Evolutionary conservation across 495 filamentous ascomycete species (phyloP).

Genomic region (Emericellopsis terricola): DNA sequence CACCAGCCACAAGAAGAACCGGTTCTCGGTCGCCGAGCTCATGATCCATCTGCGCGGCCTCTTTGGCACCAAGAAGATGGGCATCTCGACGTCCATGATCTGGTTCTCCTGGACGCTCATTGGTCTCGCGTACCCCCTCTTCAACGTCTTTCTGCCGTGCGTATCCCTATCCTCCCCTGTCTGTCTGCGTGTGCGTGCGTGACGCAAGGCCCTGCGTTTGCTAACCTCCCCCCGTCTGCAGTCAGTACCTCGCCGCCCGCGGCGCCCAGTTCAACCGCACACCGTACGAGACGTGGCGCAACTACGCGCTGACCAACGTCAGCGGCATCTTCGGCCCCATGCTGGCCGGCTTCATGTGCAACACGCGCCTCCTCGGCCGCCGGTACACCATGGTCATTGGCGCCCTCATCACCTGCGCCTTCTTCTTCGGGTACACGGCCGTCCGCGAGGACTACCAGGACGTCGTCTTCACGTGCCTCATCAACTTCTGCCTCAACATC

Average conservation of each 20-base stretch:
- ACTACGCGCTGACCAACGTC: constrained; percentile 51
- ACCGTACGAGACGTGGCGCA: constrained; percentile 44
- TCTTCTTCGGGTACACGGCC: constrained; percentile 54
- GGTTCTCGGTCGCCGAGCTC: constrained; percentile 31
- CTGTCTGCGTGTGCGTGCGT: background rate
- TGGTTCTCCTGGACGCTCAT: constrained; percentile 57
- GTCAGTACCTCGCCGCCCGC: constrained; percentile 20
- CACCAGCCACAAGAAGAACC: constrained; percentile 18
- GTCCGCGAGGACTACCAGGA: constrained; percentile 41
- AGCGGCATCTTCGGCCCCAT: constrained; percentile 47
- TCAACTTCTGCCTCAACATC: constrained; percentile 49
- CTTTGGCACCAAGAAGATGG: constrained; percentile 41
- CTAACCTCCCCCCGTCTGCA: too few relatives aligned
- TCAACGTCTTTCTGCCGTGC: constrained; percentile 47
- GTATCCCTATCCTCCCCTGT: constrained; percentile 1
- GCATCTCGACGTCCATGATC: constrained; percentile 40
- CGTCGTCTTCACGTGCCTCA: constrained; percentile 44
- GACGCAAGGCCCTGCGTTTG: background rate
- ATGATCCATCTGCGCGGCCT: constrained; percentile 41
- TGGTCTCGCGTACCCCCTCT: constrained; percentile 50
- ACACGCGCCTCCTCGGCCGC: constrained; percentile 35
- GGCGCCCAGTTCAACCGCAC: constrained; percentile 18
- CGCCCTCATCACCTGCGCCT: constrained; percentile 39
- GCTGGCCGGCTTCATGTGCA: constrained; percentile 45
- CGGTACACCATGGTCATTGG: constrained; percentile 50